Conservation (phyloP, 1,139 yeast genomes). For the Saccharomyces hybrid region DNA sequence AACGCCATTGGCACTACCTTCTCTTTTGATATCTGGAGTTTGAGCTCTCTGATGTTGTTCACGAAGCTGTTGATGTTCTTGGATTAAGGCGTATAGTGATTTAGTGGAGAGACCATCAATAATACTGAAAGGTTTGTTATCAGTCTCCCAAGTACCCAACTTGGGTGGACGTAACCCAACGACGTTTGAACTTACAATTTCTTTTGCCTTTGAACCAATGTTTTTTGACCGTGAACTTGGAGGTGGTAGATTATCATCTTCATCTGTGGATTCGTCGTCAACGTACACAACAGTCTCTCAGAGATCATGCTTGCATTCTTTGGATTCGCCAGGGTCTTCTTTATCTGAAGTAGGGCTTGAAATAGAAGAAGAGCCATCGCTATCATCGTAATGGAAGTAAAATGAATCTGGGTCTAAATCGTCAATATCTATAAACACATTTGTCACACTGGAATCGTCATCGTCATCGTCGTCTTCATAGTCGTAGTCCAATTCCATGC, state of each 20-base stretch:
- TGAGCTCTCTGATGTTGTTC: slow-evolving; percentile 21
- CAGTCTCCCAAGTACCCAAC: slow-evolving; percentile 87
- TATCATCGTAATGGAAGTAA: slow-evolving; percentile 28
- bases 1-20: slow-evolving; percentile 10
- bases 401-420: slow-evolving; percentile 36
- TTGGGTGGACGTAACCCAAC: slow-evolving; percentile 87
- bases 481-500: background rate
- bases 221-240: slow-evolving; percentile 47
- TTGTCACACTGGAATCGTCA: slow-evolving; percentile 28
- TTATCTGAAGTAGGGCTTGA: slow-evolving; percentile 17
- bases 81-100: slow-evolving; percentile 45
- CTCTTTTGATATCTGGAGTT: slow-evolving; percentile 15
- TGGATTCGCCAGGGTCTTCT: slow-evolving; percentile 5
- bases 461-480: slow-evolving; percentile 15
- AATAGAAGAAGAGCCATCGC: slow-evolving; percentile 24
- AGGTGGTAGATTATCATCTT: slow-evolving; percentile 68
- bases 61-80: slow-evolving; percentile 25
- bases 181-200: slow-evolving; percentile 76
- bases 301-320: slow-evolving; percentile 19
- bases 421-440: slow-evolving; percentile 33
- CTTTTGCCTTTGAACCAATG: slow-evolving; percentile 71
- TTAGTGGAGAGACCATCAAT: slow-evolving; percentile 91
- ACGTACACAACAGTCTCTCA: slow-evolving; percentile 26
- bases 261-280: slow-evolving; percentile 86
- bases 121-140: slow-evolving; percentile 80